Evolutionary conservation across 768 basidiomycete genomes (phyloP), one percentile per base, ranked within the genome.

Genomic region (Mycena belliarum): DNA sequence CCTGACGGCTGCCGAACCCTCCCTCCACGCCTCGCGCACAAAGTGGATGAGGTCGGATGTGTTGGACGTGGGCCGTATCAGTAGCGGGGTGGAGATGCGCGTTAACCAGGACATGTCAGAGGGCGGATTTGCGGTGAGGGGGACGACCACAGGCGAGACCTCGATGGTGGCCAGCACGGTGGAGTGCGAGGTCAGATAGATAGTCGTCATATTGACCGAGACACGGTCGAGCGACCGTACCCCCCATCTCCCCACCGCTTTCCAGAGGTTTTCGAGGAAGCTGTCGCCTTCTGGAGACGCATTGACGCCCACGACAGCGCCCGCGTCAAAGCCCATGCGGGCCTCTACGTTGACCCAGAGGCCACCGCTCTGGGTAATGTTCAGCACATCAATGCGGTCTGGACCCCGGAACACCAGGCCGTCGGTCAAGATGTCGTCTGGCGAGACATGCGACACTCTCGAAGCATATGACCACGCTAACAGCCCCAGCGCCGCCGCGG

Each of bases 401-500:
- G 89, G 89, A 2, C 87, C 87, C 41, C 76, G 69, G 43, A 88
- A 71, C 11, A 82, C 76, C 16, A 91, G 65, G 20, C 81, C 81
- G 15, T 77, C 73, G 37, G 82, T 72, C 33, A 90, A 67, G 52
- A 90, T 69, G 60, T 84, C 82, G 59, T 89, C 80, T 14, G 85
- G 77, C 3, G 84, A 80, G 16, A 84, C 65, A 53, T 71, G 69
- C 15, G 82, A 78, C 1, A 81, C 82, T 29, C 76, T 77, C 18
- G 86, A 75, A 20, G 85, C 82, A 63, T 89, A 91, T 4, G 85
- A 84, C 75, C 82, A 88, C 6, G 83, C 86, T 10, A 90, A 72
- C 18, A 88, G 64, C 4, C 73, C 77, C 11, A 84, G 43, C 4
- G 78, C 48, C 15, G 80, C 64, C 37, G 83, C 74, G 4, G 76